Conservation (phyloP, 192 early-diverging fungal species). For the Rhizoclosmatium globosum region DNA sequence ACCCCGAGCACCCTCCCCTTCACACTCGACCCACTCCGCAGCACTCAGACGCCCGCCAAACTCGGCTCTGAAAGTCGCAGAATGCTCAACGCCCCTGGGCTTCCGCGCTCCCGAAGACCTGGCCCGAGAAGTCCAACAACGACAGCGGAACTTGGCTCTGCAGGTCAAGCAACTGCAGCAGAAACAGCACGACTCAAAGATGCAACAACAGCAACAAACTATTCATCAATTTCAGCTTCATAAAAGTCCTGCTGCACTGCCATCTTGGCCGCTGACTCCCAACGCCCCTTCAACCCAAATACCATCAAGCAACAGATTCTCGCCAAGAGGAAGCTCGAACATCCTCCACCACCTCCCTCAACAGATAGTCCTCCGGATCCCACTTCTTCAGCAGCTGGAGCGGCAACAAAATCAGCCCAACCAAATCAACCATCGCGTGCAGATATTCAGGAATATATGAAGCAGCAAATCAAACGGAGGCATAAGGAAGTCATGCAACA, state of each 20-base stretch:
- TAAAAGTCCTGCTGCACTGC: not conserved
- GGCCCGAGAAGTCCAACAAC: not conserved
- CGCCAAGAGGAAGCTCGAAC: not conserved
- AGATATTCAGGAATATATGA: conserved; percentile 22
- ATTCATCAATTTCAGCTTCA: not conserved
- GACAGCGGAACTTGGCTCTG: not conserved
- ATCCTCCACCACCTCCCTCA: not conserved
- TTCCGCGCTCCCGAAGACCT: conserved; percentile 7
- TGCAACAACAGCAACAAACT: not conserved
- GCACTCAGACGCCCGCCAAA: not conserved
- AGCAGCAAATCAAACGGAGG: conserved; percentile 18
- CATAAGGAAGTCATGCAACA: conserved; percentile 14
- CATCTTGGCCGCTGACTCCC: not conserved
- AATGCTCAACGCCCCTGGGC: conserved; percentile 13
- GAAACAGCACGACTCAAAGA: not conserved
- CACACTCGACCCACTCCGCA: not conserved
- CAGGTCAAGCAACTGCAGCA: not conserved
- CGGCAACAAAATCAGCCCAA: not conserved
- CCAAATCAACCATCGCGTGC: not conserved
- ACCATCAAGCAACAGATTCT: not conserved
- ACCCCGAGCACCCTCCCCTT: no score
- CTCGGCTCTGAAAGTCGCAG: not conserved
- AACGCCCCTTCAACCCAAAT: not conserved
- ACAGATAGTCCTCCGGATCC: not conserved
- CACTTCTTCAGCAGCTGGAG: no score